Evolutionary conservation across 257 asterid species (phyloP), one percentile per base, ranked within the genome.

Genomic region (Ligustrum vulgare): DNA sequence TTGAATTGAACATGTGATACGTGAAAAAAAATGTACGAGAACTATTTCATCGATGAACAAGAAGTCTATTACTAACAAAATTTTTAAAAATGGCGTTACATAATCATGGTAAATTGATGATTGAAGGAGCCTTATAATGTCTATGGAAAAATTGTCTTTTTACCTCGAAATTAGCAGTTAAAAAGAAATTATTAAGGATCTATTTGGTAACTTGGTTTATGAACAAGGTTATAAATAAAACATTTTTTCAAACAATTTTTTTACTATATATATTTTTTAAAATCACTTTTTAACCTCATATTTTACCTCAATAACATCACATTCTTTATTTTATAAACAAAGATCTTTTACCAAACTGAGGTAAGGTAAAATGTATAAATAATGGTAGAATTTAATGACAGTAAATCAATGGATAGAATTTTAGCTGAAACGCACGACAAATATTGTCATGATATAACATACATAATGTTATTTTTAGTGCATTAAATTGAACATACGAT

Each of bases 111-210:
- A 45, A 45, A 45, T 45, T 45, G 56, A 45, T 45, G 6, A 15
- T 45, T n/a, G 75, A 66, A 60, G 84, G 80, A 76, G 80, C 80
- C 72, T 74, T n/a, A n/a, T n/a, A 31, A 28, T 60, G 67, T 35
- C 67, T 60, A 43, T 3, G 67, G 62, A 60, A 37, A 36, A 72
- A 11, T 28, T 76, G 16, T 15, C 7, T 69, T 41, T 20, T 69
- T 69, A 69, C 51, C 54, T 39, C 32, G 20, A 45, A 23, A 67
- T 41, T 43, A 74, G 43, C 63, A 25, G 49, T 8, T 41, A 2
- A 12, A 41, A 41, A 34, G 31, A 28, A 28, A 28, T 28, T 28
- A 28, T 28, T 28, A 28, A 28, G 31, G 1, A 0, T 28, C 31
- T 1, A 1, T 28, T 28, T 28, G 31, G 31, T 28, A 28, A 28